A percentile compares a stretch with the other conserved stretches of the same genome.
Conservation (phyloP, 2,329 filamentous ascomycete species). For the Ascochyta lentis region DNA sequence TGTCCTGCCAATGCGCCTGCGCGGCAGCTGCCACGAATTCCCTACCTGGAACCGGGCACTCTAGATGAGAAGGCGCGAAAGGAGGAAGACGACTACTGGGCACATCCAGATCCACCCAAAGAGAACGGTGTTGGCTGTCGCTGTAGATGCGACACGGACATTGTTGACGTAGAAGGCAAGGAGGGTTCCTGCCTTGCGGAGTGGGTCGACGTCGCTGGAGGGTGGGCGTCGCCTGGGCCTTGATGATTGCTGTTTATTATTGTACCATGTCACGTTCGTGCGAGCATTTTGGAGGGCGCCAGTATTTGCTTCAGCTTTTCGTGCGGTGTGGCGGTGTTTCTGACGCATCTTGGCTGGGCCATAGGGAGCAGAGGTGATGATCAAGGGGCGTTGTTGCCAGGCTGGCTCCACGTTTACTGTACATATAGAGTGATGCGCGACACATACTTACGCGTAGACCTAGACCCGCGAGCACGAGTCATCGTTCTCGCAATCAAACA, state of each 20-base stretch:
- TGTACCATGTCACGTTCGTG: conserved; percentile 25
- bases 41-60: conserved; percentile 83
- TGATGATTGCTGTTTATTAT: conserved; percentile 14
- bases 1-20: conserved; percentile 94
- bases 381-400: conserved; percentile 18
- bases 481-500: not conserved
- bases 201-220: conserved; percentile 97
- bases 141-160: conserved; percentile 96
- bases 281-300: conserved; percentile 31
- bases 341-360: conserved; percentile 18
- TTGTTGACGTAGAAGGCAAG: conserved; percentile 97
- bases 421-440: conserved; percentile 11
- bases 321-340: conserved; percentile 33
- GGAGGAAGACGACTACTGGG: conserved; percentile 98
- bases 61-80: conserved; percentile 80
- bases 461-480: not conserved
- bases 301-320: conserved; percentile 23
- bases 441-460: not conserved
- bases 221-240: conserved; percentile 71
- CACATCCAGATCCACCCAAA: conserved; percentile 81
- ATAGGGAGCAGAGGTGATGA: conserved; percentile 5
- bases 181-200: conserved; percentile 93
- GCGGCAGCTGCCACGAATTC: conserved; percentile 79
- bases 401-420: conserved; percentile 9
- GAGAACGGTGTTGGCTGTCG: conserved; percentile 97